Conservation (phyloP, 2,329 filamentous ascomycete species). For the Fusarium sp. region DNA sequence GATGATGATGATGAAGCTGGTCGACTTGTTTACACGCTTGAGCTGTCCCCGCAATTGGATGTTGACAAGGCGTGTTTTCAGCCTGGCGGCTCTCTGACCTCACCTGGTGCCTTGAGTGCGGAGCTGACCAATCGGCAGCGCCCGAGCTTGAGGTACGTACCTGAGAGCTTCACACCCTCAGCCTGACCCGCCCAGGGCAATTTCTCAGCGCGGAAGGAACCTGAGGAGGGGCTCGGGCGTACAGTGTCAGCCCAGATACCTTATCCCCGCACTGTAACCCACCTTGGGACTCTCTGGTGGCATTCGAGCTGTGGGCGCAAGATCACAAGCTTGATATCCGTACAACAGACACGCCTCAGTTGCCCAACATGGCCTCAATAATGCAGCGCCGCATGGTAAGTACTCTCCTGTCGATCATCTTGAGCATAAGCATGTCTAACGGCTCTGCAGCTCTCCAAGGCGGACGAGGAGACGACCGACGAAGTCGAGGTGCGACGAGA, state of each 20-base stretch:
- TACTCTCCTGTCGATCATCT: fast-evolving
- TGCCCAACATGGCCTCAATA: slow-evolving; percentile 53
- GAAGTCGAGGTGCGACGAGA: slow-evolving; percentile 95
- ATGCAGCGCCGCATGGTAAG: slow-evolving; percentile 68
- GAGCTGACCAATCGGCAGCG: slow-evolving; percentile 39
- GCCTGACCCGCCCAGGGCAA: neutral
- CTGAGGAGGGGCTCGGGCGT: slow-evolving; percentile 33
- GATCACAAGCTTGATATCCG: slow-evolving; percentile 25
- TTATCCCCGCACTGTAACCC: slow-evolving; percentile 39
- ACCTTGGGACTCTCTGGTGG: slow-evolving; percentile 31
- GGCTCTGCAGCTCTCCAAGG: slow-evolving; percentile 78
- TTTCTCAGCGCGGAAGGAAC: neutral
- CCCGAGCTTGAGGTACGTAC: slow-evolving; percentile 36
- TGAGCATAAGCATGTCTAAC: slow-evolving; percentile 18
- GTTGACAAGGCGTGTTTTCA: slow-evolving; percentile 40
- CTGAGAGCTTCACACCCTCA: slow-evolving; percentile 11
- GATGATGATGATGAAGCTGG: slow-evolving; percentile 13
- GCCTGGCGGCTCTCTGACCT: slow-evolving; percentile 37
- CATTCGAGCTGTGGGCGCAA: slow-evolving; percentile 27
- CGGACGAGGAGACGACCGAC: slow-evolving; percentile 83
- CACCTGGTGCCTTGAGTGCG: slow-evolving; percentile 19
- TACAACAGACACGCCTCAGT: slow-evolving; percentile 27
- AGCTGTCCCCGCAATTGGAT: slow-evolving; percentile 11
- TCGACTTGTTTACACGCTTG: slow-evolving; percentile 22
- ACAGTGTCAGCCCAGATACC: slow-evolving; percentile 25